These are phyloP conservation scores for Jatropha multifida DNA, from an alignment of 441 rosid genomes.

Conservation along the genomic window DNA sequence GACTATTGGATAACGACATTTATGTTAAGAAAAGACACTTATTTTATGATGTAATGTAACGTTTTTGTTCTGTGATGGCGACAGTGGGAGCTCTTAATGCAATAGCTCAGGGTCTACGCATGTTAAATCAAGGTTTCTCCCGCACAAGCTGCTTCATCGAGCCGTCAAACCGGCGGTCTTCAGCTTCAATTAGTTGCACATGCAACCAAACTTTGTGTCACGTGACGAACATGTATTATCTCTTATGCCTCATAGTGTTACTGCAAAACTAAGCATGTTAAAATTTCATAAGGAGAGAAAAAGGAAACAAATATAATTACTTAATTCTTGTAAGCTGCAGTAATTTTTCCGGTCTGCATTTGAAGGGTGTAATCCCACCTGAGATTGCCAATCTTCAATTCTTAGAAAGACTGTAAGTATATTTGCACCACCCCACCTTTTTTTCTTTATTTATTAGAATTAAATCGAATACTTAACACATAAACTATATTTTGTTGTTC, in stretches of 20 bases:
- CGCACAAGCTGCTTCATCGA: background rate
- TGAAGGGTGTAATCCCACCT: background rate
- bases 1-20: no score
- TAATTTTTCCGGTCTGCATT: background rate
- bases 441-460: background rate
- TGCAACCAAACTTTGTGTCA: background rate
- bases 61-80: no score
- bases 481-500: background rate
- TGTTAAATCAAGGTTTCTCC: background rate
- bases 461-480: background rate
- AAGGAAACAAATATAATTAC: no score
- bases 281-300: no score
- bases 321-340: background rate
- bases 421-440: background rate
- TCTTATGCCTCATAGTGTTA: background rate
- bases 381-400: background rate
- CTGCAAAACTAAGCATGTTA: background rate
- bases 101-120: background rate
- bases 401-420: background rate
- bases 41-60: no score
- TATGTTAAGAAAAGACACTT: no score
- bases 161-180: background rate
- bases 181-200: background rate
- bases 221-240: background rate
- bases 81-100: background rate